These are phyloP conservation scores for Sutorius australiensis DNA, from an alignment of 768 basidiomycete species.

Conservation along the genomic window DNA sequence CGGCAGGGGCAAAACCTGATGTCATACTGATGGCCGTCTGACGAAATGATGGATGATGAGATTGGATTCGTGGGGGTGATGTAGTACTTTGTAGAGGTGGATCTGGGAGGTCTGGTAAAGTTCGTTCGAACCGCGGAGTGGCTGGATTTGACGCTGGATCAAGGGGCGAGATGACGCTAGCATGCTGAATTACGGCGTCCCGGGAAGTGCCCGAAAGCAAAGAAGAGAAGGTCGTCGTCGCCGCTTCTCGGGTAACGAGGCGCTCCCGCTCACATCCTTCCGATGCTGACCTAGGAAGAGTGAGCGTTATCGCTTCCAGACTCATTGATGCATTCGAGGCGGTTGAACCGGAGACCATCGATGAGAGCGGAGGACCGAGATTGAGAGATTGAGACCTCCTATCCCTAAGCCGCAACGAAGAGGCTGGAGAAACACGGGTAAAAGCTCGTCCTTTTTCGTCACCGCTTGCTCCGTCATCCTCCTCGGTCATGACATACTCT, in stretches of 20 bases:
- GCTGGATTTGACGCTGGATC: slow-evolving; percentile 28
- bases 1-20: slow-evolving; percentile 62
- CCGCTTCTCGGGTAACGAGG: slow-evolving; percentile 40
- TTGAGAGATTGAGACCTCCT: slow-evolving; percentile 66
- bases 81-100: slow-evolving; percentile 8
- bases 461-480: slow-evolving; percentile 38
- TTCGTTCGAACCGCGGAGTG: slow-evolving; percentile 25
- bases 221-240: slow-evolving; percentile 40
- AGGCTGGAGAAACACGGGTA: slow-evolving; percentile 38
- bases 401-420: slow-evolving; percentile 46
- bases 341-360: slow-evolving; percentile 26
- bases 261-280: slow-evolving; percentile 38
- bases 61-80: slow-evolving; percentile 5
- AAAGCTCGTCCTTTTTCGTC: slow-evolving; percentile 18
- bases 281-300: slow-evolving; percentile 25
- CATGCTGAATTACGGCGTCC: slow-evolving; percentile 28
- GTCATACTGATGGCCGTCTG: slow-evolving; percentile 76
- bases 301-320: slow-evolving; percentile 28
- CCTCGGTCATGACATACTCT: slow-evolving; percentile 64
- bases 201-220: slow-evolving; percentile 18
- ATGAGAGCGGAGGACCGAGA: slow-evolving; percentile 35
- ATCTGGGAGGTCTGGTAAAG: slow-evolving; percentile 30
- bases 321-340: slow-evolving; percentile 30
- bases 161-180: slow-evolving; percentile 14
- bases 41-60: slow-evolving; percentile 38